phyloP scores from a whole-genome alignment of 2,329 filamentous ascomycete species.

The Monilinia aucupariae region DNA sequence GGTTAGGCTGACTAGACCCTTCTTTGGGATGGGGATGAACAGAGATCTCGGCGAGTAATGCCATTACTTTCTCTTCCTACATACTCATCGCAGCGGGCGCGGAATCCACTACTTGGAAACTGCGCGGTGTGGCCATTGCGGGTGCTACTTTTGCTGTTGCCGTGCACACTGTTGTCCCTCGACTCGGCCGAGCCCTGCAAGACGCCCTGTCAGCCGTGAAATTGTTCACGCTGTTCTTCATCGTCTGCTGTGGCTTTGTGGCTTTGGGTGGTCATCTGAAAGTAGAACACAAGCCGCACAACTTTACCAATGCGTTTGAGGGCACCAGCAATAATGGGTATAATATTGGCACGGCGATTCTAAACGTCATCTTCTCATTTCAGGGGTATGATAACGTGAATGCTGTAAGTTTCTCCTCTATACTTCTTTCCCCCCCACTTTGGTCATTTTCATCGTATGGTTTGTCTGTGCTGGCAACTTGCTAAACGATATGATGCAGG shows the following conservation, averaged over 20 bases:
- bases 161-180: background rate
- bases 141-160: background rate
- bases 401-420: background rate
- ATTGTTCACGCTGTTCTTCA: background rate
- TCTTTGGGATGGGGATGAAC: background rate
- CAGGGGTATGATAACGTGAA: background rate
- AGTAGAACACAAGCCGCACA: background rate
- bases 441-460: background rate
- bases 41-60: background rate
- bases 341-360: background rate
- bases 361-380: background rate
- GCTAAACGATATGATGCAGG: background rate
- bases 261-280: background rate
- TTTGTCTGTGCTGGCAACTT: background rate
- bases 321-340: background rate
- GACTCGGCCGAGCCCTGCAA: background rate
- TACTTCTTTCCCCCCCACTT: too few relatives aligned
- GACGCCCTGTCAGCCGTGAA: background rate
- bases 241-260: background rate
- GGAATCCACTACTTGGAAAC: background rate
- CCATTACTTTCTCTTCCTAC: background rate
- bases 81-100: background rate
- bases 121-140: background rate
- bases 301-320: background rate
- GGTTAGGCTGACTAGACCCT: background rate